Base-by-base conservation (phyloP, 1,284 basidiomycete genomes). In the Ustilago lituana region DNA sequence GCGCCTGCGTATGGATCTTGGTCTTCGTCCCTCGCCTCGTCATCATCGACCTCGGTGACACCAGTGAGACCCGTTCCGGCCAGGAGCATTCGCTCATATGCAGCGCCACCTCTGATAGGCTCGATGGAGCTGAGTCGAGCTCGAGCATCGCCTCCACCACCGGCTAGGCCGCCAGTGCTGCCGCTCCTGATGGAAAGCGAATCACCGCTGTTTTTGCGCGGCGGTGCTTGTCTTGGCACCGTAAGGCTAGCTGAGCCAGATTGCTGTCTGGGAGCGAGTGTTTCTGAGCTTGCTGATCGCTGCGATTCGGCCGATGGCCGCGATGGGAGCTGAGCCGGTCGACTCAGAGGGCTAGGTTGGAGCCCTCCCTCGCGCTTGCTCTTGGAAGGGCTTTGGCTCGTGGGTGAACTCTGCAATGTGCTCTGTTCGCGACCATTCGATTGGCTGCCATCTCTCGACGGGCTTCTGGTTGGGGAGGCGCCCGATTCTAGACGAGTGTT, bases 1-100 rank as follows among this genome's bases (percentile, higher is more conserved):
- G 65, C 73, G 12, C 73, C 73, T 27, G 57, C 73, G 17, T 76
- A 74, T 17, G 74, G 62, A 35, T 74, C 75, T 2, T 61, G 47
- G 2, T 74, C 71, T 8, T 68, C 68, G 20, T 73, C 73, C 20
- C 41, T 51, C 14, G 46, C 46, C 23, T 64, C 53, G 24, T 76
- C 76, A n/a, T 72, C 70, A n/a, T 73, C 71, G 3, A 63, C 67
- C 29, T 78, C 72, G 7, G 58, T 63, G 31, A 78, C 67, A 26
- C 69, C 68, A 23, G 33, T 52, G 17, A 78, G 54, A 1, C 76
- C 76, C 0, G 75, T 77, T 5, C 75, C 75, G 7, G 76, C 76
- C 27, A 78, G 36, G 2, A 78, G 66, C 73, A 78, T 76, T n/a
- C 69, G 57, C 50, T 78, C 76, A 44, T 77, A 78, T 0, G 76